phyloP scores from a whole-genome alignment of 2,329 filamentous ascomycete species.

The Dactylellina haptotyla region DNA sequence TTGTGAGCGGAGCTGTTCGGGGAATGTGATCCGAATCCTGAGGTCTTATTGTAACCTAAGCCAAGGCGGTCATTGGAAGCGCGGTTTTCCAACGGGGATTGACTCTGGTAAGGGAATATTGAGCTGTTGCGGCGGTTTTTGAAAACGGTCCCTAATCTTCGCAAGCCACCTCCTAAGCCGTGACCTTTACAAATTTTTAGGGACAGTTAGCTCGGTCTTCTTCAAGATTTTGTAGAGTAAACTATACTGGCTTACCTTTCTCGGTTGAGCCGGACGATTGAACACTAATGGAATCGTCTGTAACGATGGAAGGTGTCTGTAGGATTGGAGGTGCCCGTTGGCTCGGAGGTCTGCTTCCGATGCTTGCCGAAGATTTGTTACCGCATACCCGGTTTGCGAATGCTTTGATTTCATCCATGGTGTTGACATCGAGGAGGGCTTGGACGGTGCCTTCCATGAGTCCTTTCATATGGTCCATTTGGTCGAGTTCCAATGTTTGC shows the following conservation, averaged over 20 bases:
- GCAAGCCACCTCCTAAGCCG: constrained; percentile 56
- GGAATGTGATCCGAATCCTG: constrained; percentile 31
- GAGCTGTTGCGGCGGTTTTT: constrained; percentile 57
- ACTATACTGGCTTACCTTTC: constrained; percentile 31
- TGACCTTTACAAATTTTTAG: constrained; percentile 9
- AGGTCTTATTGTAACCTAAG: constrained; percentile 33
- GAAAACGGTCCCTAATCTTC: constrained; percentile 59
- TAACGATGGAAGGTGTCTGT: constrained; percentile 61
- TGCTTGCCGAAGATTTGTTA: constrained; percentile 58
- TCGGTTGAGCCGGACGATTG: constrained; percentile 65
- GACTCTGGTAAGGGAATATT: constrained; percentile 55
- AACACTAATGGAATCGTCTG: constrained; percentile 68
- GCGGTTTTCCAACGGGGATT: constrained; percentile 54
- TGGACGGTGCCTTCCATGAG: constrained; percentile 83
- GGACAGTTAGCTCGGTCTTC: background rate
- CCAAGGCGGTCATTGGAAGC: constrained; percentile 50
- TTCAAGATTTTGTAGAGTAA: too few relatives aligned
- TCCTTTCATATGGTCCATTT: constrained; percentile 78
- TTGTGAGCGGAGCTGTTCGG: constrained; percentile 45
- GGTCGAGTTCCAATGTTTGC: constrained; percentile 90
- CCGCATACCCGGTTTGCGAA: constrained; percentile 66
- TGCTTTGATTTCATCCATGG: constrained; percentile 82
- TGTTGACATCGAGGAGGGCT: constrained; percentile 84
- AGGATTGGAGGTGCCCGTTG: constrained; percentile 59
- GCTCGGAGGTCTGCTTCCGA: constrained; percentile 61